Evolutionary conservation across 2,329 filamentous ascomycete genomes (phyloP).

Genomic region (Cryphonectria radicalis): DNA sequence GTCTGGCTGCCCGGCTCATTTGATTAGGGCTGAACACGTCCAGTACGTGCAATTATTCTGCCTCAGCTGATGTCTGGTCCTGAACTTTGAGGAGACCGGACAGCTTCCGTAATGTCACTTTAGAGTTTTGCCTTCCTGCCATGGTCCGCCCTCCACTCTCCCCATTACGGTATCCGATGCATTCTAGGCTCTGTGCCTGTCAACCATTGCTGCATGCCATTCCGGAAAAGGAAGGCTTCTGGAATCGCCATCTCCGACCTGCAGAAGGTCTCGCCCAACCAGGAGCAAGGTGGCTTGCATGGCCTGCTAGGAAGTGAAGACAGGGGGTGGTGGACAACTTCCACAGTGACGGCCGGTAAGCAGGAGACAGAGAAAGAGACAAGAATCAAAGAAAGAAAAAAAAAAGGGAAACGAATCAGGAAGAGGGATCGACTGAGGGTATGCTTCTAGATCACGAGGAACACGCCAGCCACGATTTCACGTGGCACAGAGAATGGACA

Average conservation of each 20-base stretch:
- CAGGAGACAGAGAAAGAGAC: background rate
- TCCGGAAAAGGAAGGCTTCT: constrained; percentile 16
- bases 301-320: background rate
- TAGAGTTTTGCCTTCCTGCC: background rate
- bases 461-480: background rate
- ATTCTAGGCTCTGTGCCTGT: background rate
- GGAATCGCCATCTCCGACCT: constrained; percentile 8
- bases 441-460: background rate
- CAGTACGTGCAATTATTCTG: background rate
- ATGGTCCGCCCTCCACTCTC: background rate
- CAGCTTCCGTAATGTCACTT: background rate
- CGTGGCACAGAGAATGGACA: background rate
- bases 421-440: background rate
- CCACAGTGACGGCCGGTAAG: background rate
- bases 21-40: background rate
- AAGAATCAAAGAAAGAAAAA: background rate
- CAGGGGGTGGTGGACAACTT: background rate
- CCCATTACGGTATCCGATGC: background rate
- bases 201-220: background rate
- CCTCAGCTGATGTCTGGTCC: background rate
- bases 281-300: background rate
- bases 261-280: background rate
- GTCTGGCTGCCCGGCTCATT: background rate
- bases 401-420: background rate
- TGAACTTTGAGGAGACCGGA: background rate